These are phyloP conservation scores for Russula foetens DNA, from an alignment of 768 basidiomycete genomes.

Conservation along the genomic window DNA sequence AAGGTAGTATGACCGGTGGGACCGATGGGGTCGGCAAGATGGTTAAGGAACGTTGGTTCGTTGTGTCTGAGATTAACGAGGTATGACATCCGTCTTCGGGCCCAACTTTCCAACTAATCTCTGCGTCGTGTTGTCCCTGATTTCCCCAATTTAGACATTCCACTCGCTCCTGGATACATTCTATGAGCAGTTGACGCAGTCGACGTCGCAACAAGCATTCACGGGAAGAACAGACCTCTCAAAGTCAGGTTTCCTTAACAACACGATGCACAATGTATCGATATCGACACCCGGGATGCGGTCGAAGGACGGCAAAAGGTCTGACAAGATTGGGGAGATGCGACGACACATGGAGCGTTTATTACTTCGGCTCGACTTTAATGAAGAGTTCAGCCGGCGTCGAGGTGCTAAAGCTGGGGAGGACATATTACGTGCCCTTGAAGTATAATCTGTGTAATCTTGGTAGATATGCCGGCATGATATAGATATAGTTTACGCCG, in stretches of 20 bases:
- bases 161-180: conserved; percentile 62
- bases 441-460: conserved; percentile 5
- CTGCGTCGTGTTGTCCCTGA: background rate
- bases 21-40: conserved; percentile 58
- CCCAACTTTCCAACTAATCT: conserved; percentile 15
- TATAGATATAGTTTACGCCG: background rate
- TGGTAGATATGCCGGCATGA: background rate
- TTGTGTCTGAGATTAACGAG: conserved; percentile 73
- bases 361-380: conserved; percentile 77
- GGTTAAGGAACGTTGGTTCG: conserved; percentile 59
- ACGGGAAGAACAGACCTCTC: conserved; percentile 57
- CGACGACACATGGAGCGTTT: conserved; percentile 77
- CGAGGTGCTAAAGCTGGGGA: conserved; percentile 22
- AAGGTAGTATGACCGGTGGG: conserved; percentile 57
- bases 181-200: conserved; percentile 70
- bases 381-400: conserved; percentile 56
- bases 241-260: conserved; percentile 57
- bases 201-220: conserved; percentile 70
- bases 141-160: conserved; percentile 44
- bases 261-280: conserved; percentile 39
- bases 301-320: conserved; percentile 40
- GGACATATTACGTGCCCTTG: conserved; percentile 39
- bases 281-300: conserved; percentile 37
- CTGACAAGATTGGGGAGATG: conserved; percentile 58
- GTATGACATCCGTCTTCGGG: conserved; percentile 33